These are phyloP conservation scores for Aspergillus udagawae DNA, from an alignment of 2,329 filamentous ascomycete genomes.

Conservation along the genomic window DNA sequence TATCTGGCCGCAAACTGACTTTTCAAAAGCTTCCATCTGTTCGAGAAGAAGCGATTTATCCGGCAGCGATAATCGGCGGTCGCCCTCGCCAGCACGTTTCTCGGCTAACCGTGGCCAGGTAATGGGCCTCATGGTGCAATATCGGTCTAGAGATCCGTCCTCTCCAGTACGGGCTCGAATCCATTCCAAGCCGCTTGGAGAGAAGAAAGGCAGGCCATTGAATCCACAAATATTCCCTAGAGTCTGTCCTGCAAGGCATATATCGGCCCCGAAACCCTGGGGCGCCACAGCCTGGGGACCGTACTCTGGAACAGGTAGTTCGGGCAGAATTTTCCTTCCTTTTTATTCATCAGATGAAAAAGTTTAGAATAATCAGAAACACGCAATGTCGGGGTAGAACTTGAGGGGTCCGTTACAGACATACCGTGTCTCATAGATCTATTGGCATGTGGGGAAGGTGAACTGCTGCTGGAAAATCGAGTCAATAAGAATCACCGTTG, in stretches of 20 bases:
- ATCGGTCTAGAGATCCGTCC: slow-evolving; percentile 3
- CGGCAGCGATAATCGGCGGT: not conserved
- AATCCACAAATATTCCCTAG: slow-evolving; percentile 9
- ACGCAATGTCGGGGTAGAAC: not conserved
- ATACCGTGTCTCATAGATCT: not conserved
- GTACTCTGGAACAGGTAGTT: not conserved
- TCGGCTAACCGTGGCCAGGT: not conserved
- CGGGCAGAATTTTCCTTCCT: not conserved
- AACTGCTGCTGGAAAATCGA: not conserved
- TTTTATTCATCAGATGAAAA: not conserved
- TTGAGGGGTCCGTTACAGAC: no score
- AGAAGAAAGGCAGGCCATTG: slow-evolving; percentile 9
- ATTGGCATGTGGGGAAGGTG: not conserved
- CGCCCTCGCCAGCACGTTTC: not conserved
- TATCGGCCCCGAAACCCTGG: not conserved
- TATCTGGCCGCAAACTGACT: not conserved
- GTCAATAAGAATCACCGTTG: not conserved
- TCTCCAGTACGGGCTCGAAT: slow-evolving; percentile 6
- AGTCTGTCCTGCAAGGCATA: not conserved
- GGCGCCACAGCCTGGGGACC: not conserved
- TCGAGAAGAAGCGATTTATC: not conserved
- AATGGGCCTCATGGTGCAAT: not conserved
- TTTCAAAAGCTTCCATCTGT: not conserved
- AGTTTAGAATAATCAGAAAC: not conserved
- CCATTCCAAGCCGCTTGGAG: slow-evolving; percentile 4